Evolutionary conservation across 1,284 basidiomycete species (phyloP).

Genomic region (Schizophyllum commune): DNA sequence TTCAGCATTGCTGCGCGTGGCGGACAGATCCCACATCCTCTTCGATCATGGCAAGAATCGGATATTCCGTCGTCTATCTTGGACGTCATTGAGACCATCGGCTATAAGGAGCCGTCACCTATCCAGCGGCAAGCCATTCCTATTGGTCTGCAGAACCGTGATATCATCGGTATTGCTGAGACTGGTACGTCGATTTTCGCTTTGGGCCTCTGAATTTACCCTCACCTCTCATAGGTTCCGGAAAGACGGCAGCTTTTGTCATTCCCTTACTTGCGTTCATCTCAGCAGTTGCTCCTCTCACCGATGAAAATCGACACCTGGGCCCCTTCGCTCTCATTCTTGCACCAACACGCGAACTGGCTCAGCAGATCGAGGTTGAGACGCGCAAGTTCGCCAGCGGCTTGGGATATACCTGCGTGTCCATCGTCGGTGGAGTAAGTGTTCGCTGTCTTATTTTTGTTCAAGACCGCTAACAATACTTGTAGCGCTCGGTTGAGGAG

Average conservation of each 20-base stretch:
- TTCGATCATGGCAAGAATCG: conserved; percentile 90
- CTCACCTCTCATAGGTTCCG: conserved; percentile 61
- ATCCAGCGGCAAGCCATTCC: conserved; percentile 99
- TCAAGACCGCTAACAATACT: conserved; percentile 6
- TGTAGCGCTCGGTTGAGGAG: conserved; percentile 83
- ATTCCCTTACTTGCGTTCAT: conserved; percentile 98
- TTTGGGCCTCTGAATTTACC: not conserved
- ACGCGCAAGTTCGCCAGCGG: conserved; percentile 85
- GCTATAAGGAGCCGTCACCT: conserved; percentile 94
- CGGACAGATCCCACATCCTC: conserved; percentile 86
- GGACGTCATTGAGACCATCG: conserved; percentile 82
- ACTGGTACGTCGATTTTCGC: conserved; percentile 53
- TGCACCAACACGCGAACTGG: conserved; percentile 94
- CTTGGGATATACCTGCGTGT: conserved; percentile 88
- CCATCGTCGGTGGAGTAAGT: conserved; percentile 92
- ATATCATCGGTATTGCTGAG: conserved; percentile 97
- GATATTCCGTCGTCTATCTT: conserved; percentile 75
- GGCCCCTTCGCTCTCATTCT: conserved; percentile 93
- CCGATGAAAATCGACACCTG: conserved; percentile 86
- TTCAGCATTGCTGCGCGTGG: conserved; percentile 92
- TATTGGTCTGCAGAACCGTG: conserved; percentile 91
- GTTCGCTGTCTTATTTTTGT: conserved; percentile 2
- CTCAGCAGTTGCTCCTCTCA: conserved; percentile 73
- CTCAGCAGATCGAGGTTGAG: conserved; percentile 95
- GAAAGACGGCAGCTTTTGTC: conserved; percentile 99